Evolutionary conservation across 352 stramenopile genomes (phyloP).

Genomic region (Aphanomyces cochlioides): DNA sequence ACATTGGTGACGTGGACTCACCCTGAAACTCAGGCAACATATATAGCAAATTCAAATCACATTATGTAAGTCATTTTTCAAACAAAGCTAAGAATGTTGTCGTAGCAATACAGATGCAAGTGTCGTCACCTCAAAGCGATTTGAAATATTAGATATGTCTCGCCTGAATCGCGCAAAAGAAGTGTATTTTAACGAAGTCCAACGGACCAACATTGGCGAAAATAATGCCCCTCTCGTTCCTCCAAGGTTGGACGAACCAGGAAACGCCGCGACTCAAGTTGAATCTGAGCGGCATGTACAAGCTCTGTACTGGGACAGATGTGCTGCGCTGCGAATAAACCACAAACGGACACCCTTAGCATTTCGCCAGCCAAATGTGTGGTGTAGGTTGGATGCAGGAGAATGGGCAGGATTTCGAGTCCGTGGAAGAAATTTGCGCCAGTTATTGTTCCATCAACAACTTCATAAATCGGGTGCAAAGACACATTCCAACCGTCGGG

Average conservation of each 20-base stretch:
- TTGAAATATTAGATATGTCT: constrained; percentile 23
- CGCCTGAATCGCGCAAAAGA: constrained; percentile 10
- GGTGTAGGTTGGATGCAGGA: constrained; percentile 65
- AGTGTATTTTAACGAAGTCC: constrained; percentile 24
- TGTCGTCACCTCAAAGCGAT: background rate
- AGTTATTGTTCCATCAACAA: constrained; percentile 66
- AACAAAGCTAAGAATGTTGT: no score
- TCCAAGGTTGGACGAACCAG: background rate
- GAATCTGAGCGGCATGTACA: constrained; percentile 40
- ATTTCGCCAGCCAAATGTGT: constrained; percentile 51
- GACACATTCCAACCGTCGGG: constrained; percentile 45
- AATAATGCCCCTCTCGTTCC: background rate
- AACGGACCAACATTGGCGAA: constrained; percentile 17
- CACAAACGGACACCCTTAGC: constrained; percentile 48
- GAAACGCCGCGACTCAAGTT: background rate
- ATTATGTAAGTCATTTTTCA: constrained; percentile 18
- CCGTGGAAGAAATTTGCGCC: constrained; percentile 54
- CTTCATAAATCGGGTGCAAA: constrained; percentile 54
- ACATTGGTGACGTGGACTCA: constrained; percentile 23
- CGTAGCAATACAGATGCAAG: background rate
- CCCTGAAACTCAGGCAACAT: constrained; percentile 25
- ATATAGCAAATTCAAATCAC: constrained; percentile 18
- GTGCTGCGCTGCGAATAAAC: constrained; percentile 55
- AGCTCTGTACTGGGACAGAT: constrained; percentile 81
- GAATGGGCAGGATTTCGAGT: constrained; percentile 65